These are phyloP conservation scores for Pythium scleroteichum DNA, from an alignment of 352 stramenopile genomes.

Conservation along the genomic window DNA sequence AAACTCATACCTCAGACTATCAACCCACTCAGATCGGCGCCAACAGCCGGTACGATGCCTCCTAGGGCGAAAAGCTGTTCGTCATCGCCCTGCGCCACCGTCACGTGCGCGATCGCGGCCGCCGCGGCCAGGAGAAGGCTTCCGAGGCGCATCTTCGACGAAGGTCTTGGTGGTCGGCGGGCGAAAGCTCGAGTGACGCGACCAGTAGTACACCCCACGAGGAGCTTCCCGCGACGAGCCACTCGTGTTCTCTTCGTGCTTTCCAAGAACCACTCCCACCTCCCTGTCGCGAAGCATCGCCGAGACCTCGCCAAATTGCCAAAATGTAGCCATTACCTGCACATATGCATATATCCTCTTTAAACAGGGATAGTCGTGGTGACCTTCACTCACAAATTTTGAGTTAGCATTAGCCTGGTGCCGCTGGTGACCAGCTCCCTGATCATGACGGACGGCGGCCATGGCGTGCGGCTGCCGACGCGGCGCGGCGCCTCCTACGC, in stretches of 20 bases:
- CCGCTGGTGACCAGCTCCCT: neutral
- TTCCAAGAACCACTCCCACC: neutral
- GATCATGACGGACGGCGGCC: neutral
- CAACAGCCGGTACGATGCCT: neutral
- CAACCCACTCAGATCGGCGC: conserved; percentile 4
- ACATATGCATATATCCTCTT: no score
- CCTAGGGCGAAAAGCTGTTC: conserved; percentile 6
- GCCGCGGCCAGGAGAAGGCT: neutral
- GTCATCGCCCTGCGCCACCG: neutral
- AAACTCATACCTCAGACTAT: no score
- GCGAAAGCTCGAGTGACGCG: neutral
- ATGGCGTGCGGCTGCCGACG: neutral
- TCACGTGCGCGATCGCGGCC: neutral
- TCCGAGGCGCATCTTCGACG: neutral
- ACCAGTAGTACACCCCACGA: no score
- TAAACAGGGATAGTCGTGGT: no score
- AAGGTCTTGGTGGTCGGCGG: neutral
- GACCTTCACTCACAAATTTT: no score
- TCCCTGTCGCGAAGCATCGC: no score
- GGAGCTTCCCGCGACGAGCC: no score
- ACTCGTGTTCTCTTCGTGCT: no score
- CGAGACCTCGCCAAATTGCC: no score
- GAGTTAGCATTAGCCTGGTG: neutral
- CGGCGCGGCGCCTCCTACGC: conserved; percentile 19
- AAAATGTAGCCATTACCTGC: no score